Base-by-base conservation (phyloP, 1,139 yeast species). In the Wickerhamiella pararugosa region DNA sequence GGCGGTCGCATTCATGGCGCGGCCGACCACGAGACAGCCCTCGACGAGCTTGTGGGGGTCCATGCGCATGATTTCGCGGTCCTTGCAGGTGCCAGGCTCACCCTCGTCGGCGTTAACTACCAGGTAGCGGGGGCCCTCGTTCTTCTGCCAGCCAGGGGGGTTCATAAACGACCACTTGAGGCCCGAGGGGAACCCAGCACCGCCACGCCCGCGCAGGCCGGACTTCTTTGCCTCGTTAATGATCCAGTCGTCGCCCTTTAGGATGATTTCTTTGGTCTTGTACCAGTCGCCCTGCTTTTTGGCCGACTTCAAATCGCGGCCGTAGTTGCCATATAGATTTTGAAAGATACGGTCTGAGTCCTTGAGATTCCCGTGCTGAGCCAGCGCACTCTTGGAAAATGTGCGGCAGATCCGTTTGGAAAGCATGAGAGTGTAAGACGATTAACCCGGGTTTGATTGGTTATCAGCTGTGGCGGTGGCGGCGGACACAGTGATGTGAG, bases 91-190 rank as follows among this genome's bases (percentile, higher is more conserved):
- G 50, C 94, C 94, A 15, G 94, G 94, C 62, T 82, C 94, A 55
- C 94, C 94, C 64, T 82, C 94, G 67, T 83, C 94, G 46, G 94
- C 94, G 62, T 82, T 82, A 55, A 82, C 84, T 41, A 82, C 92
- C 50, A 82, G 70, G 60, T 82, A 82, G 60, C 93, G 73, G 49
- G 94, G 90, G 25, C 94, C 94, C 15, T 63, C 66, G 61, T 81
- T 81, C 60, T 81, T 82, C 52, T 82, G 92, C 94, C 94, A 82
- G 47, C 90, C 90, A 41, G 94, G 94, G 42, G 94, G 94, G 64
- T 82, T 82, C 94, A 82, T 82, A 58, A 82, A 82, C 15, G 92
- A 79, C 92, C 92, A 82, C 63, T 82, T 82, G 56, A 82, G 71
- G 39, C 94, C 94, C 26, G 86, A 75, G 41, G 94, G 94, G 69